These are phyloP conservation scores for Pseudonectria buxi DNA, from an alignment of 2,329 filamentous ascomycete genomes.

Conservation along the genomic window DNA sequence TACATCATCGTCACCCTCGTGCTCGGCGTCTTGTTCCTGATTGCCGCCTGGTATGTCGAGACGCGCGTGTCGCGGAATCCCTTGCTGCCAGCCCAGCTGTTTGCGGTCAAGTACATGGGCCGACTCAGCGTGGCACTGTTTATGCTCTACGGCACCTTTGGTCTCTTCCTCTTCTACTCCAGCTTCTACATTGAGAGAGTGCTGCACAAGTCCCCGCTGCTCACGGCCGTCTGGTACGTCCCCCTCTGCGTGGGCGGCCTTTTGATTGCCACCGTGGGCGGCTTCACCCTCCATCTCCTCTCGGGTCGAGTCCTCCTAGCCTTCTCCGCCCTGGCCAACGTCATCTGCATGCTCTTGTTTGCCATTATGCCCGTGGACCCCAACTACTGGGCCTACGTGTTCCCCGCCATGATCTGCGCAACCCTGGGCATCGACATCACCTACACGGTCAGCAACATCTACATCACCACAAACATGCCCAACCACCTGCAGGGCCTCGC, in stretches of 20 bases:
- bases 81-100: constrained; percentile 56
- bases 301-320: constrained; percentile 46
- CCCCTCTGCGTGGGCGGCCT: constrained; percentile 55
- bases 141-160: constrained; percentile 46
- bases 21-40: constrained; percentile 47
- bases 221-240: constrained; percentile 51
- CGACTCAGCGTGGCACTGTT: constrained; percentile 49
- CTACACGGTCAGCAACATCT: constrained; percentile 61
- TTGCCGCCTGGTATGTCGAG: constrained; percentile 54
- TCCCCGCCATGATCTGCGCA: constrained; percentile 52
- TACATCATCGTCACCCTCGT: constrained; percentile 58
- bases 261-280: constrained; percentile 47
- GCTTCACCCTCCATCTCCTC: constrained; percentile 49
- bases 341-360: constrained; percentile 47
- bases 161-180: constrained; percentile 56
- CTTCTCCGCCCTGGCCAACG: constrained; percentile 44
- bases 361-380: constrained; percentile 46
- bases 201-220: constrained; percentile 44
- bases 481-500: constrained; percentile 55
- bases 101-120: constrained; percentile 50
- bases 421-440: constrained; percentile 61
- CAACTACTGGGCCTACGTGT: constrained; percentile 58
- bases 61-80: constrained; percentile 53
- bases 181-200: constrained; percentile 55
- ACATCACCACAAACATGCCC: constrained; percentile 58